Base-by-base conservation (phyloP, 495 filamentous ascomycete genomes). In the Penicillium cataractarum region DNA sequence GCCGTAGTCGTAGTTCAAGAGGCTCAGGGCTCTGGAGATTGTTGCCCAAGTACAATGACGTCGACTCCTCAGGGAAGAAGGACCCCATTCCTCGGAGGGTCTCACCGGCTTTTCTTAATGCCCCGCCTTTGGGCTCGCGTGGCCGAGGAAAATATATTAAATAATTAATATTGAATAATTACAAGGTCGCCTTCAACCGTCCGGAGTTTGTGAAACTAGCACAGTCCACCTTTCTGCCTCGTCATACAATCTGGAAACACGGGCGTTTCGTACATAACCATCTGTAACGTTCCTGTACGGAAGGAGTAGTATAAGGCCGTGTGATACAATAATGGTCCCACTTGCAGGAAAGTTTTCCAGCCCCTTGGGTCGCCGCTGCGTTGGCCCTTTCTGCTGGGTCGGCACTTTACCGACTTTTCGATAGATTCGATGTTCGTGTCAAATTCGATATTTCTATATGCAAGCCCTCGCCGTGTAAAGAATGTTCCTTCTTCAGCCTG, bases 341-440 rank as follows among this genome's bases (percentile, higher is more conserved):
- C 70, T 67, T 64, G 39, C 32, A 58, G 46, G 56, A 64, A 64
- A 61, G 61, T 61, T 66, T 64, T 60, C 65, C 70, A 61, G 58
- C 61, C 63, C 68, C 68, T 69, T 71, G 68, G 70, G 56, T 63
- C 65, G 51, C 56, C 54, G 60, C 58, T 50, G 46, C 44, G 63
- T 63, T 69, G 65, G 61, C 49, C 63, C 65, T 52, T 60, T 52
- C 57, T 63, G 60, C 63, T 68, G 70, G 68, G 63, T 71, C 68
- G 68, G 64, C 60, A 67, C 48, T 52, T 63, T 71, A 73, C 65
- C 63, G 67, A 71, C 67, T 65, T 68, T 72, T 71, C 37, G 59
- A 65, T 66, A 63, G 60, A 62, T 62, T 56, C 52, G 13, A 61
- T 62, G 61, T 68, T 71, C 42, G 58, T 31, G 29, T 31, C 7